Evolutionary conservation across 2,329 filamentous ascomycete species (phyloP).

Genomic region (Esteya vermicola): DNA sequence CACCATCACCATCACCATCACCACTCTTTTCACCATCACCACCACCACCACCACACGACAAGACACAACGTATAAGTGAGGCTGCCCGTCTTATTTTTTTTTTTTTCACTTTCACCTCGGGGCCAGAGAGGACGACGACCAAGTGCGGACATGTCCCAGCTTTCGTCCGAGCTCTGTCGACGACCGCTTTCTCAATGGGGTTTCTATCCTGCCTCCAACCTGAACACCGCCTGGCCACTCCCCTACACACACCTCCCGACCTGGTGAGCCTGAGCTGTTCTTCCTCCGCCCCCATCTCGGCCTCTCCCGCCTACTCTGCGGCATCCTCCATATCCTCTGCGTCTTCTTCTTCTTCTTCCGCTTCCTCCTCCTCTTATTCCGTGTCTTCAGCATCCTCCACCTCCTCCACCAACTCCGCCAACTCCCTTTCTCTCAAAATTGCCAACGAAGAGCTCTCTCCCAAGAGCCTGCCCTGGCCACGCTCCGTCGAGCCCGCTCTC

Average conservation of each 20-base stretch:
- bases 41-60: too few species aligned
- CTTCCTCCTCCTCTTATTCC: slow-evolving; percentile 13
- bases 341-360: slow-evolving; percentile 9
- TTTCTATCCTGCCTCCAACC: slow-evolving; percentile 35
- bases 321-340: slow-evolving; percentile 15
- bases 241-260: slow-evolving; percentile 40
- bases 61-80: too few species aligned
- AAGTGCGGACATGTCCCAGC: slow-evolving; percentile 3
- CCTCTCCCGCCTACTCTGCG: slow-evolving; percentile 11
- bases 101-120: neutral
- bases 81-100: too few species aligned
- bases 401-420: slow-evolving; percentile 12
- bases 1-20: too few species aligned
- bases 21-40: too few species aligned
- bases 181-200: slow-evolving; percentile 38
- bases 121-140: neutral
- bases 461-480: slow-evolving; percentile 29
- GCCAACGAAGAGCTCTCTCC: slow-evolving; percentile 6
- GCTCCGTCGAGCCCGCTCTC: too few species aligned
- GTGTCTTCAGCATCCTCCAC: slow-evolving; percentile 13
- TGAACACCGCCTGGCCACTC: slow-evolving; percentile 32
- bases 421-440: neutral
- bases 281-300: slow-evolving; percentile 4
- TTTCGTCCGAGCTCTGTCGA: slow-evolving; percentile 6
- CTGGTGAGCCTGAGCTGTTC: slow-evolving; percentile 35